These are phyloP conservation scores for Leersia perrieri DNA, from an alignment of 176 grass and related monocot genomes.

Conservation along the genomic window DNA sequence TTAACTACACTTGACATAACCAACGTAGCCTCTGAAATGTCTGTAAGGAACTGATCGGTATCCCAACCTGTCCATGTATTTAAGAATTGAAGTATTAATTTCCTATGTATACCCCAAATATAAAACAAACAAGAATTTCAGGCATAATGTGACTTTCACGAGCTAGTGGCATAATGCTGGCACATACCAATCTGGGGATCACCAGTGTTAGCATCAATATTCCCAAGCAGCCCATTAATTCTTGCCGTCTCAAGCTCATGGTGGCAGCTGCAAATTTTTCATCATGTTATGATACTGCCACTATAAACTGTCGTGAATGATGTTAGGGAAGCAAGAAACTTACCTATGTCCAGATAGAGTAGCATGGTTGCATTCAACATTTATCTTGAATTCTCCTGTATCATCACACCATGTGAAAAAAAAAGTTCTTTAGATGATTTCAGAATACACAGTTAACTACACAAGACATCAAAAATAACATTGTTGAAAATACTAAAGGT, in stretches of 20 bases:
- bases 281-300: neutral
- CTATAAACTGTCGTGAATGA: neutral
- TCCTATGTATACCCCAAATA: neutral
- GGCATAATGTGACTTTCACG: neutral
- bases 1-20: conserved; percentile 95
- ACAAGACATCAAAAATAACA: neutral
- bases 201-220: conserved; percentile 93
- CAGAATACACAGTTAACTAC: neutral
- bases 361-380: conserved; percentile 97
- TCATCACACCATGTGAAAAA: neutral
- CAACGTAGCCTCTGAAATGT: conserved; percentile 87
- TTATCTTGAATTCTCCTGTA: conserved; percentile 94
- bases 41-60: conserved; percentile 96
- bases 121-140: neutral
- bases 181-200: conserved; percentile 84
- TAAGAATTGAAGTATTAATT: neutral
- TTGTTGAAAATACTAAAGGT: neutral
- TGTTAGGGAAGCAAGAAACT: neutral
- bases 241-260: conserved; percentile 97
- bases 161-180: conserved; percentile 20
- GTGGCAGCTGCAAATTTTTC: conserved; percentile 66
- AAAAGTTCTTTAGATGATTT: neutral
- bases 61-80: conserved; percentile 73
- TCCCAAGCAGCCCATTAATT: conserved; percentile 85
- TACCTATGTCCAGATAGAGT: conserved; percentile 93